These are phyloP conservation scores for Gentiana straminea DNA, from an alignment of 257 asterid genomes.

Conservation along the genomic window DNA sequence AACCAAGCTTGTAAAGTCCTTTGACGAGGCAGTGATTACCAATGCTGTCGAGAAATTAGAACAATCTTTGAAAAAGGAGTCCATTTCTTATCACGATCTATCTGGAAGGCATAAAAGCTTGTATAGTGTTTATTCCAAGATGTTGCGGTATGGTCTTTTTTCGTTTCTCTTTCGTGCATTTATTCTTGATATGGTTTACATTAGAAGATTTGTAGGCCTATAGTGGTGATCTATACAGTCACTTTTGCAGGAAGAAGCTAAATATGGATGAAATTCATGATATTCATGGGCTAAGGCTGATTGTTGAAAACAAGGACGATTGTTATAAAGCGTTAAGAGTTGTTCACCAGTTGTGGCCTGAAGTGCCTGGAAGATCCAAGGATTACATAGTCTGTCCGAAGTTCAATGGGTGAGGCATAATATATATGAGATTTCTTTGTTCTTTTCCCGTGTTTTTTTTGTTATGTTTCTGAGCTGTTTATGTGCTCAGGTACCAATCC, in stretches of 20 bases:
- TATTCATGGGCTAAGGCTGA: conserved; percentile 80
- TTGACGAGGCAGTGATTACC: conserved; percentile 57
- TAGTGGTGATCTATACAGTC: conserved; percentile 1
- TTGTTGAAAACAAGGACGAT: conserved; percentile 81
- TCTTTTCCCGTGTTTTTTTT: not conserved
- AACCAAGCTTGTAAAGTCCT: conserved; percentile 47
- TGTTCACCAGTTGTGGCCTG: conserved; percentile 72
- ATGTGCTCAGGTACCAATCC: conserved; percentile 65
- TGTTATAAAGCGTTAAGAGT: conserved; percentile 74
- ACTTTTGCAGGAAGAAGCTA: conserved; percentile 66
- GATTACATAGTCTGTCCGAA: conserved; percentile 78
- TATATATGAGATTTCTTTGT: not conserved
- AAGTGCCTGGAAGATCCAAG: conserved; percentile 82
- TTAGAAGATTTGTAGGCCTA: not conserved
- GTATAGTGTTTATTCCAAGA: conserved; percentile 81
- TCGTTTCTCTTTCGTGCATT: not conserved
- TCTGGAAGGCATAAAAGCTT: conserved; percentile 90
- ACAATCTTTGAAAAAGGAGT: conserved; percentile 46
- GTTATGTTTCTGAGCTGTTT: conserved; percentile 8
- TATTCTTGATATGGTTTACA: not conserved
- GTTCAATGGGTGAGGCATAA: conserved; percentile 61
- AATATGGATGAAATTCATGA: conserved; percentile 86
- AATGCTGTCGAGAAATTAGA: conserved; percentile 67
- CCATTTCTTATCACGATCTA: conserved; percentile 42
- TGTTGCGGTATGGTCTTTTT: conserved; percentile 55